Conservation (phyloP, 331 rosid species). For the Ulmus americana region DNA sequence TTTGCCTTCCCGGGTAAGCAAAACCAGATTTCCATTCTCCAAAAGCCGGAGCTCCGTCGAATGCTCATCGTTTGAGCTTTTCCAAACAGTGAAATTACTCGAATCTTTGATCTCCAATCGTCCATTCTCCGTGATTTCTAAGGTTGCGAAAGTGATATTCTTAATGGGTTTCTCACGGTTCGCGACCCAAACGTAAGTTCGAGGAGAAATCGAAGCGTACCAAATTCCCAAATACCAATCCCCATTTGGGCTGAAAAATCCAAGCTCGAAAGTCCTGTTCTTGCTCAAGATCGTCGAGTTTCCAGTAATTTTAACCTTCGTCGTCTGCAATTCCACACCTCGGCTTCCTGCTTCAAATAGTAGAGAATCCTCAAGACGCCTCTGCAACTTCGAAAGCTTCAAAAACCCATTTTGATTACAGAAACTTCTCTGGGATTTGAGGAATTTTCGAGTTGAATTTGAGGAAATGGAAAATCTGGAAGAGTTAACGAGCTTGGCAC, state of each 20-base stretch:
- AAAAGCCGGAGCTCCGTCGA: conserved; percentile 21
- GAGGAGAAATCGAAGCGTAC: conserved; percentile 36
- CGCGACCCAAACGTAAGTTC: conserved; percentile 60
- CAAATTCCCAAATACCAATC: conserved; percentile 45
- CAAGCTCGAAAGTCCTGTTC: conserved; percentile 48
- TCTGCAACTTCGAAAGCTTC: not conserved
- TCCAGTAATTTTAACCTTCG: conserved; percentile 20
- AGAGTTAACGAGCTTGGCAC: conserved; percentile 6
- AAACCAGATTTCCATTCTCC: conserved; percentile 53
- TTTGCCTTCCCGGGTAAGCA: conserved; percentile 22
- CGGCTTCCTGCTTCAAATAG: not conserved
- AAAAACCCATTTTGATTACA: not conserved
- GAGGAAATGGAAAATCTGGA: conserved; percentile 7
- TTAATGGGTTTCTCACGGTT: conserved; percentile 45
- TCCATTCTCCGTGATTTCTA: conserved; percentile 38
- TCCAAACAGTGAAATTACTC: conserved; percentile 38
- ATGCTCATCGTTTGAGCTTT: conserved; percentile 20
- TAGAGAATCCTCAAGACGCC: not conserved
- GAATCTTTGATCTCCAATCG: conserved; percentile 42
- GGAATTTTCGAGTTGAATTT: not conserved
- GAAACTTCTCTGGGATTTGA: not conserved
- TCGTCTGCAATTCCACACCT: conserved; percentile 9
- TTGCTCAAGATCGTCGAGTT: conserved; percentile 37
- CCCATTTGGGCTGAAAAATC: conserved; percentile 36
- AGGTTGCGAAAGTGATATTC: conserved; percentile 16